Evolutionary conservation across 352 stramenopile species (phyloP).

Genomic region (Pythium angustatum): DNA sequence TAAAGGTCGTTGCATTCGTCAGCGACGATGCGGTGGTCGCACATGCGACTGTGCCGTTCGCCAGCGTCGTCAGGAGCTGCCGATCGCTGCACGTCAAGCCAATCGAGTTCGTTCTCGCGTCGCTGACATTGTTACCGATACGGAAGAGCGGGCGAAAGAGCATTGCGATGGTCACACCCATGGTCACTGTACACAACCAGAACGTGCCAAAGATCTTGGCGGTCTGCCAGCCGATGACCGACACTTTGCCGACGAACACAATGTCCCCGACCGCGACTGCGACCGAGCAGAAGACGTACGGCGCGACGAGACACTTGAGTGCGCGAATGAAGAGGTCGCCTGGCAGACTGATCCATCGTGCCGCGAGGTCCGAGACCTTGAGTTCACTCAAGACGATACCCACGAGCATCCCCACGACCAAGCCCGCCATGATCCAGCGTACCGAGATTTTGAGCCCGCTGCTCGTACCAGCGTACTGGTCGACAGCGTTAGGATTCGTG

Average conservation of each 20-base stretch:
- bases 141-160: constrained; percentile 57
- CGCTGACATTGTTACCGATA: constrained; percentile 10
- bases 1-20: constrained; percentile 29
- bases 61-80: constrained; percentile 25
- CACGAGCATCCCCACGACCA: constrained; percentile 41
- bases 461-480: constrained; percentile 43
- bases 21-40: constrained; percentile 1
- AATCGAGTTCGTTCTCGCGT: constrained; percentile 34
- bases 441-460: constrained; percentile 50
- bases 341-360: constrained; percentile 62
- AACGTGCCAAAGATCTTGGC: constrained; percentile 60
- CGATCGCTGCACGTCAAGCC: constrained; percentile 53
- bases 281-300: constrained; percentile 82
- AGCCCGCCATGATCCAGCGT: constrained; percentile 48
- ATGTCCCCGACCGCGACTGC: constrained; percentile 73
- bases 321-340: constrained; percentile 73
- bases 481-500: neutral
- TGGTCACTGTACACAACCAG: constrained; percentile 46
- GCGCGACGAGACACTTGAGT: constrained; percentile 69
- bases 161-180: constrained; percentile 56
- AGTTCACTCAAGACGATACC: constrained; percentile 49
- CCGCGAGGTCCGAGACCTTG: constrained; percentile 38
- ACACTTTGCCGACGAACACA: constrained; percentile 69
- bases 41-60: constrained; percentile 28
- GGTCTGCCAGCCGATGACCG: constrained; percentile 65